Evolutionary conservation across 306 rosid genomes (phyloP), one percentile per base, ranked within the genome.

Genomic region (Herpetospermum pedunculosum): DNA sequence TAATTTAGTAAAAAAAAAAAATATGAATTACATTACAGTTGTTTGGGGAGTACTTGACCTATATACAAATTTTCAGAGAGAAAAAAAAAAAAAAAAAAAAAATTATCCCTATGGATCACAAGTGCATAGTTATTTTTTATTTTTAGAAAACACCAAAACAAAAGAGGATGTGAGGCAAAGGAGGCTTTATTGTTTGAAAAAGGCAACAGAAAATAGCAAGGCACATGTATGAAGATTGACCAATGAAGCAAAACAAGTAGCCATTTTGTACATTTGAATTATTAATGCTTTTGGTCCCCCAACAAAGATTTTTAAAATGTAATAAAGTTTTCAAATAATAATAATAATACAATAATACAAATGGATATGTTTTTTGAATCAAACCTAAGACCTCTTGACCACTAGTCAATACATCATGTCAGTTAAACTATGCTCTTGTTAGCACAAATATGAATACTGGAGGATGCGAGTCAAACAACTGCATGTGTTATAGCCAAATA

Each of bases 161-260:
- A 30, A 25, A 28, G 55, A 69, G 55, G 35, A 12, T 41, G 5
- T 12, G 73, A 68, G 50, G 14, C 21, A 21, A 67, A 23, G 41
- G 11, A 41, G 10, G 72, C 6, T 32, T 63, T 63, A 43, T 46
- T 15, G 44, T 6, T 25, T 68, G 53, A 43, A 12, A 43, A 68
- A 25, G 46, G 73, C 54, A 68, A 26, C 25, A 68, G 41, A 11
- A 46, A 46, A 47, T 44, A 46, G 41, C 28, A 70, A 70, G 58
- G 74, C 74, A 70, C 74, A 70, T 70, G 74, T 16, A 47, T 23
- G 50, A 40, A 65, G 57, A 70, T 70, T 70, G 57, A 28, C 74
- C 74, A 69, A 44, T 69, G 38, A 43, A 69, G 68, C 9, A 60
- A 60, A 60, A 23, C 40, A 8, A 63, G 74, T 40, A 70, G 58